Base-by-base conservation (phyloP, 345 rosid genomes). In the Lagerstroemia speciosa region DNA sequence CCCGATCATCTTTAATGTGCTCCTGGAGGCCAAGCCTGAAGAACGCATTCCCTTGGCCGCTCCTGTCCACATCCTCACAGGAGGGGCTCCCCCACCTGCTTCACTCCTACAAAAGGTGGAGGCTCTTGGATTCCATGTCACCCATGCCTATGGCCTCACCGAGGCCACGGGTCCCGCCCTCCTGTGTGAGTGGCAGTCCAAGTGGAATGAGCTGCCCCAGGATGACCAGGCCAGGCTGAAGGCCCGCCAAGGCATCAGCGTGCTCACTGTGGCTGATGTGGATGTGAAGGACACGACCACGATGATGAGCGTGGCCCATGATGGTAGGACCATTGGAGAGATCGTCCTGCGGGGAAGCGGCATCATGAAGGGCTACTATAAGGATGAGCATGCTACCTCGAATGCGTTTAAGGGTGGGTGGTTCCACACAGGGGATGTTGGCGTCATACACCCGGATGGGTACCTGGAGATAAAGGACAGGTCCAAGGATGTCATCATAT, bases 21-120 rank as follows among this genome's bases (percentile, higher is more conserved):
- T 87, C 11, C 81, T 85, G 0, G 87, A 85, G n/a, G 89, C 88
- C 29, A 71, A 66, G 3, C 83, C 80, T 0, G 74, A 75, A 0
- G 87, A 83, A 43, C 78, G 81, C 26, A 65, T 41, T 3, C 40
- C 66, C 9, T 64, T 81, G 27, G 29, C 76, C 5, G 53, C 74
- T 34, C 78, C 86, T 0, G 91, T 91, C 7, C 69, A 89, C 26
- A 73, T 89, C 2, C 88, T 86, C 72, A 86, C 89, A 0, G 98
- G 93, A 2, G 98, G 97, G 0, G 89, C 97, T 10, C 77, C 98
- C 0, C 98, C 96, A 0, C 91, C 97, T 0, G 80, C 82, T 0
- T 24, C 85, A 0, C 80, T 90, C n/a, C 70, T 90, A 1, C 70
- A 77, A 38, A 76, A 86, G 53, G 85, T 90, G 12, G 80, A 85